Evolutionary conservation across 768 basidiomycete species (phyloP).

Genomic region (Termitomyces sp.): DNA sequence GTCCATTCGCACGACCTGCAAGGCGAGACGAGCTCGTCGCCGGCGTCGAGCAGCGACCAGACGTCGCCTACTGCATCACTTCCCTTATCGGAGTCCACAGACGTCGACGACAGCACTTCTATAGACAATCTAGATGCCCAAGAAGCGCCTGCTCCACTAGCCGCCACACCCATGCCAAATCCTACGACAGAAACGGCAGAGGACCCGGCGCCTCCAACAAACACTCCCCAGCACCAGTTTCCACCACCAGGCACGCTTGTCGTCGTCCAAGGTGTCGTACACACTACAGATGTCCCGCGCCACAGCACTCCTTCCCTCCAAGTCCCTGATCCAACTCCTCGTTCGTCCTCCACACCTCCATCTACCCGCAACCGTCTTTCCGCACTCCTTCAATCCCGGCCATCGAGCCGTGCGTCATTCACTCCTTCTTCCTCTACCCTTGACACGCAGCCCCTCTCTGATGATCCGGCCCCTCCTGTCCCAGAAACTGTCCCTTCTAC

Average conservation of each 20-base stretch:
- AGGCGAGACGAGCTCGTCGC: not conserved
- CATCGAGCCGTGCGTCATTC: conserved; percentile 16
- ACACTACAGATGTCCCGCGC: conserved; percentile 63
- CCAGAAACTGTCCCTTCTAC: not conserved
- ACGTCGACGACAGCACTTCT: not conserved
- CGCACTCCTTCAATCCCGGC: conserved; percentile 31
- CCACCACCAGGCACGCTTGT: conserved; percentile 76
- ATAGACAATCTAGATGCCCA: not conserved
- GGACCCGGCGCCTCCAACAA: not conserved
- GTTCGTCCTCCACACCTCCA: conserved; percentile 26
- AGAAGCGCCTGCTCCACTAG: not conserved
- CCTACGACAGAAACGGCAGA: not conserved
- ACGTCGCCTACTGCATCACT: not conserved
- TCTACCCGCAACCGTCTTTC: conserved; percentile 28
- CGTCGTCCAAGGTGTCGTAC: conserved; percentile 79
- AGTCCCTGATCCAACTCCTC: conserved; percentile 16
- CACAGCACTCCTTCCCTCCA: conserved; percentile 18
- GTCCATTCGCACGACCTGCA: not conserved
- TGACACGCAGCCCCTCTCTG: conserved; percentile 8
- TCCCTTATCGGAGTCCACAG: not conserved
- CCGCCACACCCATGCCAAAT: conserved; percentile 1
- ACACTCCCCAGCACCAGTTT: conserved; percentile 31
- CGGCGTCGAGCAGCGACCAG: not conserved
- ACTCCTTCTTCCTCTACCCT: conserved; percentile 11
- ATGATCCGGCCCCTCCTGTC: not conserved